Evolutionary conservation across 768 basidiomycete genomes (phyloP), one percentile per base, ranked within the genome.

Genomic region (Grammothele lineata): DNA sequence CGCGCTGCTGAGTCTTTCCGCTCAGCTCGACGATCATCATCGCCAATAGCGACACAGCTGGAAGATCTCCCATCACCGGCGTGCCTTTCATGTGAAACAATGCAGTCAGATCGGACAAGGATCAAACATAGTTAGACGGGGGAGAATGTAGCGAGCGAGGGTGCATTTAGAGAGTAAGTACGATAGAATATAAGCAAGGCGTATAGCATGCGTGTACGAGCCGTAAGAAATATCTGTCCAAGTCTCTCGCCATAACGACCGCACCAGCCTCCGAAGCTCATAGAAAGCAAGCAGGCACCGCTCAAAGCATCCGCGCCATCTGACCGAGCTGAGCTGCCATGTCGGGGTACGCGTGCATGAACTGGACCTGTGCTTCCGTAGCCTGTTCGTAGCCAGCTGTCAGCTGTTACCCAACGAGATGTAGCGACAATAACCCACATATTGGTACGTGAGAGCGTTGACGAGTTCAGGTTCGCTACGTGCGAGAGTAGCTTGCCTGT

Each of bases 401-500:
- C 14, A 18, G 17, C 25, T 11, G 25, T 30, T 37, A 40, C 18
- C 50, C 18, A 32, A 27, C 27, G 35, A 24, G 23, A 48, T 26
- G 17, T 25, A 36, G 35, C 35, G 18, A n/a, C 12, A 50, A 27
- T n/a, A 4, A 72, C 83, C 57, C 60, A 87, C 87, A 67, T 79
- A 88, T 72, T 85, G 77, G 63, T 85, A 90, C 8, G 85, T 87
- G 65, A 91, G 64, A 33, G 84, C 83, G 57, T 79, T 80, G 10
- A 81, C 72, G 51, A 99, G 71, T 75, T 99, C 95, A 0, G 81
- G 82, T 67, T 96, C 93, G 23, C 86, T 94, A 69, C 95, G 74
- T 19, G 93, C 91, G 51, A 97, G 75, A 62, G 90, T 80, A 0
- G 83, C 81, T 63, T 92, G 88, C 62, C 79, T 77, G 62, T 81